Base-by-base conservation (phyloP, 2,329 filamentous ascomycete genomes). In the Stagonosporopsis rhizophila region DNA sequence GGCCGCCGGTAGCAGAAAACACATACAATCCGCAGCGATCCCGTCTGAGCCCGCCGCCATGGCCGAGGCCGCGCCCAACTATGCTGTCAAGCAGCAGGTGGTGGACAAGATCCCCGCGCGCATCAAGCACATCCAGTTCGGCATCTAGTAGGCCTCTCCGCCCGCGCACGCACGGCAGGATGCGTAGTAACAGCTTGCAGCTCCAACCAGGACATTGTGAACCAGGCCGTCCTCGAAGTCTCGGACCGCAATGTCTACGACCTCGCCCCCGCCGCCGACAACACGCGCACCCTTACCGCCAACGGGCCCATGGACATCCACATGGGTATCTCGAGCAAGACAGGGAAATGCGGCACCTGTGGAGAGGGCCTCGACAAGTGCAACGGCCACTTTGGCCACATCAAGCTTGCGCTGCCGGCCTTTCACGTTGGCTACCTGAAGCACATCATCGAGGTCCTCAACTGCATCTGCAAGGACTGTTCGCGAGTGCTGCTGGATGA, bases 361-460 rank as follows among this genome's bases (percentile, higher is more conserved):
- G 87, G 90, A 44, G 87, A 93, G 71, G 84, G 87, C 15, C 81
- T 98, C 27, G 86, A 92, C 68, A 87, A 89, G 63, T 99, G 95
- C 77, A 95, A 92, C 66, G 95, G 95, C 12, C 95, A 99, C 77
- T 99, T 98, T 71, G 95, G 95, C 42, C 89, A 97, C 77, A 90
- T 99, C 68, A 88, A 91, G 69, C 85, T 99, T 14, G 91, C 94
- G 1, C 82, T 99, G 47, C 95, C 95, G 4, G 92, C 90, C 39
- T 98, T 98, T 72, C 95, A 99, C 73, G 92, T 98, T 63, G 95
- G 95, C 34, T 99, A 97, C 74, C 85, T 99, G 68, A 95, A 92
- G 74, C 92, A 96, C 74, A 92, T 95, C 62, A 94, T 96, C 72
- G 89, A 88, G 40, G 93, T 96, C 52, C 83, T 99, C 22, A 93